phyloP scores from a whole-genome alignment of 805 yeast genomes.

The Schwanniomyces vanrijiae region DNA sequence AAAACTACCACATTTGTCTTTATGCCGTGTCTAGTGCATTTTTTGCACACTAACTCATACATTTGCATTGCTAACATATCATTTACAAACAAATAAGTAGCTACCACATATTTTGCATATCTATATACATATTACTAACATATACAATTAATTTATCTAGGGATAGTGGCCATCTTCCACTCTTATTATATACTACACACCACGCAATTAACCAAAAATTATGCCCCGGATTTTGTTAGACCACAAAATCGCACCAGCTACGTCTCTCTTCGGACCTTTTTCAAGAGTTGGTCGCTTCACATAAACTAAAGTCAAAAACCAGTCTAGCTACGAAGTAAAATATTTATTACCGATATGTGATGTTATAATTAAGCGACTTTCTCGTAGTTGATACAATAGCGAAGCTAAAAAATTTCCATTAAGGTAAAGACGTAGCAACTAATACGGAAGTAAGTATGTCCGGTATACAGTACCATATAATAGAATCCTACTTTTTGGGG shows the following conservation, averaged over 20 bases:
- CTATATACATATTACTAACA: neutral
- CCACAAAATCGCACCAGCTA: neutral
- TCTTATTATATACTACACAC: no score
- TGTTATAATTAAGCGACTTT: neutral
- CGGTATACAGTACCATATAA: neutral
- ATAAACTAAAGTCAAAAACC: no score
- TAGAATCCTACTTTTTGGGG: neutral
- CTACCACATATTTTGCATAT: neutral
- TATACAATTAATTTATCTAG: neutral
- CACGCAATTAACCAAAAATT: no score
- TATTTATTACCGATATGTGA: no score
- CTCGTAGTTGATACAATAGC: neutral
- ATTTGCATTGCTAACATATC: neutral
- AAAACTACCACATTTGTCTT: neutral
- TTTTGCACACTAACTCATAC: neutral
- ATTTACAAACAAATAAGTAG: neutral
- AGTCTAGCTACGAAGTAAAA: no score
- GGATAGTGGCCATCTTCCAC: no score
- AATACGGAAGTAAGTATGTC: neutral
- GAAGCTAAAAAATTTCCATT: neutral
- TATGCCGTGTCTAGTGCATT: neutral
- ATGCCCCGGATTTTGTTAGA: neutral
- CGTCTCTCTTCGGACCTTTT: neutral
- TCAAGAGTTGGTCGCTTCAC: neutral
- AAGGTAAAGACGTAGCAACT: neutral